Base-by-base conservation (phyloP, 306 rosid species). In the Luffa aegyptiaca region DNA sequence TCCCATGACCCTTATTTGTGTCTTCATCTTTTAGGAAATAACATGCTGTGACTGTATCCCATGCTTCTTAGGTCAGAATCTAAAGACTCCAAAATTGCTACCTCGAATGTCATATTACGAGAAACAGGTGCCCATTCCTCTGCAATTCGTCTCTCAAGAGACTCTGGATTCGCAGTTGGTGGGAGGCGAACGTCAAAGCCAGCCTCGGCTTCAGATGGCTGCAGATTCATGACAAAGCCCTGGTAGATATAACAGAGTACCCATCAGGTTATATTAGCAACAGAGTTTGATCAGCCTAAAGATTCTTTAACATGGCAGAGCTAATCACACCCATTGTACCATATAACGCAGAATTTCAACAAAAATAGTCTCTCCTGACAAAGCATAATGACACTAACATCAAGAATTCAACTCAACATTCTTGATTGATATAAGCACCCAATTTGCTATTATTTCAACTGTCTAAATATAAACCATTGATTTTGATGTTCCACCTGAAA, bases 151-250 rank as follows among this genome's bases (percentile, higher is more conserved):
- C 83, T 87, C 88, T 86, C 90, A 81, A 90, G 14, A 21, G 89
- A 86, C 80, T 80, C 87, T 2, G 77, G 82, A 66, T 66, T 35
- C 20, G 65, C 76, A 66, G 82, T 95, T 39, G 99, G 99, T 48
- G 99, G 97, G 80, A 95, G 82, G 84, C 99, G 86, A 73, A 95
- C 74, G 77, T 92, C 99, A 81, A 95, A 89, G 78, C 99, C 99
- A 75, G 97, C 99, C 86, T 95, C 97, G 3, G 97, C 99, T 89
- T 92, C 98, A 58, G 98, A 95, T 46, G 98, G 98, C 88, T 95
- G 98, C 87, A 95, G 74, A 85, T 95, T 95, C 98, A 95, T 95
- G 71, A 95, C 97, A 88, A 91, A 95, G 75, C 97, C 98, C 98
- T 95, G 93, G 74, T 41, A 39, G 82, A 81, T 62, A 81, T 62